These are phyloP conservation scores for Chloranthus sessilifolius DNA, from an alignment of 164 flowering plant species.

Conservation along the genomic window DNA sequence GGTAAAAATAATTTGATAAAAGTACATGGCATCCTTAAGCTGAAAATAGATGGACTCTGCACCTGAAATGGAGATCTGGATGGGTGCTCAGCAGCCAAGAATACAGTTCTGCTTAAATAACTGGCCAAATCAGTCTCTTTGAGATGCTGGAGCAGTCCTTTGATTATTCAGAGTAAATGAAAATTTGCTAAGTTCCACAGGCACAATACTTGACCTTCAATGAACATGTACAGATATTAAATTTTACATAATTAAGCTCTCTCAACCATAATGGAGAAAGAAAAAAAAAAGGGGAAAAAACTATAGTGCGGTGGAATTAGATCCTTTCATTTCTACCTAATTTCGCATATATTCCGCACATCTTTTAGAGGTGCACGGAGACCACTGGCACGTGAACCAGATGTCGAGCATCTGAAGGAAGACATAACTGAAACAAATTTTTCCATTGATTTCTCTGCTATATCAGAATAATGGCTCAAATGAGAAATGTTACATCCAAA, in stretches of 20 bases:
- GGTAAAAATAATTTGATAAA: too few relatives aligned
- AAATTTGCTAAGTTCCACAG: constrained; percentile 40
- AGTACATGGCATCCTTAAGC: too few relatives aligned
- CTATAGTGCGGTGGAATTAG: neutral
- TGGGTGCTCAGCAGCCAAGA: too few relatives aligned
- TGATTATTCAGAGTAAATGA: constrained; percentile 37
- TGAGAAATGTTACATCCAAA: constrained; percentile 88
- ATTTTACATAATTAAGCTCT: neutral
- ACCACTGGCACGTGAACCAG: constrained; percentile 98
- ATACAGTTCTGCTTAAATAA: neutral
- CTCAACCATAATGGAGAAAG: neutral
- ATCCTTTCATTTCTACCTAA: constrained; percentile 44
- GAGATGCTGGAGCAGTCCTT: constrained; percentile 21
- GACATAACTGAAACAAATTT: constrained; percentile 71
- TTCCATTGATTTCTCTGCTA: constrained; percentile 87
- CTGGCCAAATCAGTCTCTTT: constrained; percentile 5
- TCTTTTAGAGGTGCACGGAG: constrained; percentile 93
- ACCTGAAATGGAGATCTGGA: too few relatives aligned
- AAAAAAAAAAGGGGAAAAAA: neutral
- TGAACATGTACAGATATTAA: neutral
- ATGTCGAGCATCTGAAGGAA: constrained; percentile 49
- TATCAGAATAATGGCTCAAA: constrained; percentile 54
- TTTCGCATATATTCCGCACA: constrained; percentile 39
- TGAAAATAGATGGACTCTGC: too few relatives aligned
- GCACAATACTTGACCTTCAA: constrained; percentile 28